Base-by-base conservation (phyloP, 805 yeast species). In the Saccharomycopsis oosterbeekiorum region DNA sequence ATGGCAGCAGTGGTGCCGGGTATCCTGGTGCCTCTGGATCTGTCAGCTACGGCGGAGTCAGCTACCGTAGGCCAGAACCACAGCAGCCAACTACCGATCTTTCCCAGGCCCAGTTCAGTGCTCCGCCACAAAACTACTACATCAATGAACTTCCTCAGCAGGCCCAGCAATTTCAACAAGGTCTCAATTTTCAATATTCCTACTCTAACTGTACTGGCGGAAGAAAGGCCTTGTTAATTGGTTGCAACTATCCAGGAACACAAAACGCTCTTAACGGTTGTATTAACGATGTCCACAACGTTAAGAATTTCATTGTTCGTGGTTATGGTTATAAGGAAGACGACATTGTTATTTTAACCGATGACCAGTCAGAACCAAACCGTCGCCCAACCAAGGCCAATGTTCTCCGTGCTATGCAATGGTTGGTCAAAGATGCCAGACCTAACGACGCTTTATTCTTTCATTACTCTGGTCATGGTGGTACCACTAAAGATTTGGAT, bases 381-480 rank as follows among this genome's bases (percentile, higher is more conserved):
- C 65, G 65, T 19, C 60, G 81, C n/a, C 92, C 92, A 26, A 83
- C 86, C 0, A 75, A 77, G 63, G 78, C 74, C n/a, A 86, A 86
- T 70, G 85, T 86, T 68, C 68, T 84, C 41, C 76, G 83, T 53
- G 92, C 87, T 1, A 84, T 85, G 87, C 81, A 78, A 62, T 86
- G 92, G 92, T 78, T 86, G 14, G 89, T 84, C n/a, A 71, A 73
- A 14, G 85, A 76, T 60, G 89, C 90, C 0, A 75, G 73, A 64
- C 82, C 88, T 24, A 85, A 86, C 66, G 92, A 86, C 71, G 78
- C 87, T 6, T 70, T 86, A 57, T 83, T 86, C 61, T 81, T 86
- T 77, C 92, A 86, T 69, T 85, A 82, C 69, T 84, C 89, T 0
- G 89, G 92, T 26, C 92, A 86, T 67, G 92, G 92, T 39, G 88